Evolutionary conservation across 192 early-diverging fungal genomes (phyloP).

Genomic region (Rhizophagus sp.): DNA sequence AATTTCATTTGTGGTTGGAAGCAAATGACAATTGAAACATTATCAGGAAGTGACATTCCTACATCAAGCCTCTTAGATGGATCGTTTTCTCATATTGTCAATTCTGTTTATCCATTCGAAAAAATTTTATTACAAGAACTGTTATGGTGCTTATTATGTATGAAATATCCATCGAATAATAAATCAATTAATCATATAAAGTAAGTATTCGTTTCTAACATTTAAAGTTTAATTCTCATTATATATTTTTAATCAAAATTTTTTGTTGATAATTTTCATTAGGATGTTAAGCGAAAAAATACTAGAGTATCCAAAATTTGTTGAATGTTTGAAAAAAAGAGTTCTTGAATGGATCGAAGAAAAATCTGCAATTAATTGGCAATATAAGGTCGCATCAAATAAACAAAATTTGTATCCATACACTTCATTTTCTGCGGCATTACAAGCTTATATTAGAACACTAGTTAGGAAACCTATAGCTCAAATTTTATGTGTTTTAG

Average conservation of each 20-base stretch:
- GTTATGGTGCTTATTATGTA: conserved; percentile 29
- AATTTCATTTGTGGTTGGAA: conserved; percentile 28
- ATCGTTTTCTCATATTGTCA: conserved; percentile 9
- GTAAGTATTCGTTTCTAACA: neutral
- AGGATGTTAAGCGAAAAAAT: conserved; percentile 6
- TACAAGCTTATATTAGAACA: conserved; percentile 17
- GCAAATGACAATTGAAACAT: conserved; percentile 30
- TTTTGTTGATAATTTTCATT: neutral
- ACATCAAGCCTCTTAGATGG: conserved; percentile 11
- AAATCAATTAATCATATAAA: conserved; percentile 15
- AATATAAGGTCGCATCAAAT: conserved; percentile 22
- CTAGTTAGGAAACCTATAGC: conserved; percentile 22
- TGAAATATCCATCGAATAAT: conserved; percentile 15
- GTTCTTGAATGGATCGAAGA: conserved; percentile 11
- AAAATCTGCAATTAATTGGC: conserved; percentile 9
- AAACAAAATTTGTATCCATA: conserved; percentile 13
- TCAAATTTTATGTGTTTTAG: conserved; percentile 25
- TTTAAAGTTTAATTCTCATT: neutral
- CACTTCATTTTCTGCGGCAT: conserved; percentile 23
- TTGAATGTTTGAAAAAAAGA: conserved; percentile 16
- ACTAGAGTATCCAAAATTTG: neutral
- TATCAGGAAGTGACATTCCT: conserved; percentile 6
- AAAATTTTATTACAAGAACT: conserved; percentile 26
- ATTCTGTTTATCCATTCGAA: conserved; percentile 26
- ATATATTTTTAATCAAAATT: neutral